Base-by-base conservation (phyloP, 345 rosid species). In the Aurinia saxatilis region DNA sequence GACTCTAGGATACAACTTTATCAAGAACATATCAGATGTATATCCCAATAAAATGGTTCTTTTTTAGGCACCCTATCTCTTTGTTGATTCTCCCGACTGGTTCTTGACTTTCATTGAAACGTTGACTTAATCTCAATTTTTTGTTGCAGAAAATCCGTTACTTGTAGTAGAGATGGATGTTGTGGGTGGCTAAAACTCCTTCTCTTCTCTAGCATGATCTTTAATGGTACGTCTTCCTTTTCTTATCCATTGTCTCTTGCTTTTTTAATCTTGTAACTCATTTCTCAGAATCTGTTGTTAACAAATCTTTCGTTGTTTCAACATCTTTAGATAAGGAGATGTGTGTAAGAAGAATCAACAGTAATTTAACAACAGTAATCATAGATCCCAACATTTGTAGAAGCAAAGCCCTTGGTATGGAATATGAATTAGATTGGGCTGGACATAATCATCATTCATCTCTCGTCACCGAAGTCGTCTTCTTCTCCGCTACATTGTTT, bases 401-500 rank as follows among this genome's bases (percentile, higher is more conserved):
- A 65, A 78, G 53, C 49, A 58, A 60, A 73, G 50, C 48, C 67
- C 71, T 63, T 82, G 91, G 87, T 68, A 93, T 93, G 97, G 97
- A 77, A 82, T 63, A 73, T 81, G 83, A 82, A 66, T 86, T 85
- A 15, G 86, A 80, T 64, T 78, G 83, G 80, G 68, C 66, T 53
- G 71, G 46, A 57, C 79, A 82, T 57, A 65, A 68, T 66, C 76
- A 80, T 68, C 73, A 75, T 53, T 78, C 95, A 37, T 84, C 83
- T 3, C 75, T 69, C 21, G 74, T 73, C 56, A 73, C 81, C 55
- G 66, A 82, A 48, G 78, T 75, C 63, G 77, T 68, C 63, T 82
- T 85, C 72, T 85, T 83, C 75, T 76, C 90, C 16, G 74, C 95
- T 53, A 77, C 82, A 50, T 79, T 79, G 63, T 83, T 79, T 70